These are phyloP conservation scores for Suhomyces xylopsoci DNA, from an alignment of 805 yeast genomes.

Conservation along the genomic window DNA sequence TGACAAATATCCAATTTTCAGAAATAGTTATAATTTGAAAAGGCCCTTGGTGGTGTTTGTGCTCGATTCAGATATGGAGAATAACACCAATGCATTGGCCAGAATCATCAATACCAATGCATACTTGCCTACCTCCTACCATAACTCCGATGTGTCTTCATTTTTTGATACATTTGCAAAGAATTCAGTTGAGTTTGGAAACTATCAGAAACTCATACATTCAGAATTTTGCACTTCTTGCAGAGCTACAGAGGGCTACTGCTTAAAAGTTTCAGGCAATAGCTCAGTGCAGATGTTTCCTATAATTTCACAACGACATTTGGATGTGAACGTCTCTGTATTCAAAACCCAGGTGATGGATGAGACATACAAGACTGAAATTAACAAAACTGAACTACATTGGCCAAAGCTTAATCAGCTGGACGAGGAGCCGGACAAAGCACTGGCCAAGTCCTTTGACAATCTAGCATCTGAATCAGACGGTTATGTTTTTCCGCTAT, in stretches of 20 bases:
- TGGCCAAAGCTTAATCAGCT: not conserved
- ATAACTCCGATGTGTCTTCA: conserved; percentile 3
- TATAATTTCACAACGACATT: conserved; percentile 9
- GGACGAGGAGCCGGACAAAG: not conserved
- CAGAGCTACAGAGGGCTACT: conserved; percentile 26
- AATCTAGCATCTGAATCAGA: not conserved
- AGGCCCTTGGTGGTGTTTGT: conserved; percentile 39
- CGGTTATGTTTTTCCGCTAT: not conserved
- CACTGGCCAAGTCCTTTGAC: not conserved
- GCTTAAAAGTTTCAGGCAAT: conserved; percentile 34
- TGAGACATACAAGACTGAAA: not conserved
- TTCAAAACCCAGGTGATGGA: not conserved
- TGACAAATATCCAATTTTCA: conserved; percentile 23
- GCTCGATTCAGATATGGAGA: conserved; percentile 16
- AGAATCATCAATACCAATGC: conserved; percentile 19
- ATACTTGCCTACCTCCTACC: conserved; percentile 12
- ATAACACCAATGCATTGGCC: not conserved
- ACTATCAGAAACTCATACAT: conserved; percentile 32
- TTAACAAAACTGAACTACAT: not conserved
- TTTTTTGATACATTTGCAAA: conserved; percentile 43
- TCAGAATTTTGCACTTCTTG: conserved; percentile 45
- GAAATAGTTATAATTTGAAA: conserved; percentile 17
- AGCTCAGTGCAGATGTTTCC: conserved; percentile 24
- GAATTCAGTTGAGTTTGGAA: conserved; percentile 35
- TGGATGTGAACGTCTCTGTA: not conserved